phyloP scores from a whole-genome alignment of 2,329 filamentous ascomycete species.

The Fusarium sp. region DNA sequence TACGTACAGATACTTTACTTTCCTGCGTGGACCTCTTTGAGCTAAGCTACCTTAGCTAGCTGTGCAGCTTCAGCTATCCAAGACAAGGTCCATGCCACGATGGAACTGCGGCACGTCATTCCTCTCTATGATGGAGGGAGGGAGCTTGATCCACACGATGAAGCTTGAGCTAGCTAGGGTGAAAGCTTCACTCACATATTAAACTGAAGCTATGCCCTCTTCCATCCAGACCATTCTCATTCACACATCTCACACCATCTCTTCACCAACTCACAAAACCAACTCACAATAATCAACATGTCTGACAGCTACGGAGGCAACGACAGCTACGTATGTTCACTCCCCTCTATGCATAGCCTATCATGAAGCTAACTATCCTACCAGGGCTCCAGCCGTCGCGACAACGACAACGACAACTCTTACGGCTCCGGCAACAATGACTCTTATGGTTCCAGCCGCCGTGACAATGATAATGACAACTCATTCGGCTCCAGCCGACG shows the following conservation, averaged over 20 bases:
- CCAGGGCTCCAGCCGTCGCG: slow-evolving; percentile 35
- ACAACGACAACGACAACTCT: slow-evolving; percentile 25
- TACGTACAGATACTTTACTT: slow-evolving; percentile 15
- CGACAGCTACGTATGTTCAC: slow-evolving; percentile 47
- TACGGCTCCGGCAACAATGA: slow-evolving; percentile 1
- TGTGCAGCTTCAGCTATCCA: slow-evolving; percentile 24
- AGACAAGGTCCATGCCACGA: slow-evolving; percentile 35
- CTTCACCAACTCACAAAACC: background rate
- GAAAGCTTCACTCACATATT: slow-evolving; percentile 37
- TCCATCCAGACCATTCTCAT: background rate
- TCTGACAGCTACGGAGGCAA: slow-evolving; percentile 60
- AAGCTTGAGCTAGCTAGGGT: slow-evolving; percentile 18
- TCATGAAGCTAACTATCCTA: slow-evolving; percentile 10
- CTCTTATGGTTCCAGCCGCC: slow-evolving; percentile 27
- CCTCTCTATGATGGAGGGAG: slow-evolving; percentile 19
- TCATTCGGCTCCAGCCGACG: slow-evolving; percentile 11
- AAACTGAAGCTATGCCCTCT: slow-evolving; percentile 35
- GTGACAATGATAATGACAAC: slow-evolving; percentile 10
- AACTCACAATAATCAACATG: slow-evolving; percentile 51
- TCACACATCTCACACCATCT: slow-evolving; percentile 12
- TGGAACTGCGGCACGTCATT: slow-evolving; percentile 43
- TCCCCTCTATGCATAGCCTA: background rate
- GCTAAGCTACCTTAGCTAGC: slow-evolving; percentile 7
- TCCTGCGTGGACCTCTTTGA: slow-evolving; percentile 6
- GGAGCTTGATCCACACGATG: slow-evolving; percentile 33